phyloP scores from a whole-genome alignment of 495 filamentous ascomycete genomes.

The Xylaria telfairii region DNA sequence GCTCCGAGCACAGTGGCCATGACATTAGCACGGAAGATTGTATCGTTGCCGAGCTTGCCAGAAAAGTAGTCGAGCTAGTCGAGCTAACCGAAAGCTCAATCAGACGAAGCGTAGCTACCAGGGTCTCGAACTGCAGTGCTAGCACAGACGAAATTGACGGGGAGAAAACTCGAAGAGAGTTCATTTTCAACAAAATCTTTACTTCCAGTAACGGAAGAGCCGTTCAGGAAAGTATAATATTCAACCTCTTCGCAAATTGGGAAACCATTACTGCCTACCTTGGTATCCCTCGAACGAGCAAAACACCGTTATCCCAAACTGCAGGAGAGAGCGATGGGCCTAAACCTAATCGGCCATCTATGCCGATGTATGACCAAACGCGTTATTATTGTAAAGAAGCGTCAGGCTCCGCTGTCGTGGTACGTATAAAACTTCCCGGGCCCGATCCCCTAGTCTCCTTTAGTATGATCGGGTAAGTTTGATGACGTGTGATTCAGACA shows the following conservation, averaged over 20 bases:
- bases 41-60: not conserved
- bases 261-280: slow-evolving; percentile 6
- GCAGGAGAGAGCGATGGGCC: too few relatives aligned
- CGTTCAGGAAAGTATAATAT: not conserved
- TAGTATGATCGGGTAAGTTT: too few relatives aligned
- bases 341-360: not conserved
- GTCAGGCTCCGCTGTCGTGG: not conserved
- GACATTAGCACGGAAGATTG: not conserved
- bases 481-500: too few relatives aligned
- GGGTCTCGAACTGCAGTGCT: not conserved
- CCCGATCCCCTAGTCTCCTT: too few relatives aligned
- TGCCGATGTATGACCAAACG: not conserved
- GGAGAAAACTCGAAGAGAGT: not conserved
- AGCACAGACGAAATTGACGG: not conserved
- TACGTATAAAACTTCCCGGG: too few relatives aligned
- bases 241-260: not conserved
- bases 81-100: not conserved
- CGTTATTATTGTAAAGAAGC: not conserved
- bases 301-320: not conserved
- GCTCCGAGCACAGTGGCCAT: not conserved
- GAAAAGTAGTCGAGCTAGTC: slow-evolving; percentile 1
- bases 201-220: not conserved
- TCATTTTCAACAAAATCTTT: not conserved
- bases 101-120: not conserved
- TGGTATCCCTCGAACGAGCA: not conserved